A percentile compares a stretch with the other conserved stretches of the same genome.
These are phyloP conservation scores for Medicago truncatula DNA, from an alignment of 306 rosid genomes.

Conservation along the genomic window DNA sequence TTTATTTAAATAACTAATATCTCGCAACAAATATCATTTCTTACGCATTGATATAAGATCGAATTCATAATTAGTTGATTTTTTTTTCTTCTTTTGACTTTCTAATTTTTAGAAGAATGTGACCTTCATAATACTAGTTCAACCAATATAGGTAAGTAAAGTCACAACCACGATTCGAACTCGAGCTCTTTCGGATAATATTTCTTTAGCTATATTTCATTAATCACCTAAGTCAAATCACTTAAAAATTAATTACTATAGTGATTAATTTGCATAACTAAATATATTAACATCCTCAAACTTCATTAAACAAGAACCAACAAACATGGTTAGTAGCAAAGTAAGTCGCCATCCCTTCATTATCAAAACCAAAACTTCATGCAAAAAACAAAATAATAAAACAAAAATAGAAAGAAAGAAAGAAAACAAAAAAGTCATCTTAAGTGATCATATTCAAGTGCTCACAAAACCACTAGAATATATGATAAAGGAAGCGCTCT, in stretches of 20 bases:
- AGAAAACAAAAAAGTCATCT: constrained; percentile 40
- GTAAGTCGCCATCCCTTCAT: constrained; percentile 24
- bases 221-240: too few relatives aligned
- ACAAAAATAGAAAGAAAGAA: background rate
- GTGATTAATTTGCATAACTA: background rate
- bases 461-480: constrained; percentile 53
- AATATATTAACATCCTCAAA: background rate
- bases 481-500: constrained; percentile 20
- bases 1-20: background rate
- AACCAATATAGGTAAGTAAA: too few relatives aligned
- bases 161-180: too few relatives aligned
- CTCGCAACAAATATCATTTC: background rate
- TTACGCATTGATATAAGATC: background rate
- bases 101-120: too few relatives aligned
- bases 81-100: too few relatives aligned
- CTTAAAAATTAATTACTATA: background rate
- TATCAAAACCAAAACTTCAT: constrained; percentile 28
- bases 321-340: constrained; percentile 21
- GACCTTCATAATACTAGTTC: too few relatives aligned
- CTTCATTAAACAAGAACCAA: background rate
- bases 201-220: too few relatives aligned
- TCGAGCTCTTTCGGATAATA: too few relatives aligned
- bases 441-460: constrained; percentile 42
- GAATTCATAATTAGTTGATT: background rate
- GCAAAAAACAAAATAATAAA: background rate